phyloP scores from a whole-genome alignment of 257 asterid genomes.

The Fraxinus anomala region DNA sequence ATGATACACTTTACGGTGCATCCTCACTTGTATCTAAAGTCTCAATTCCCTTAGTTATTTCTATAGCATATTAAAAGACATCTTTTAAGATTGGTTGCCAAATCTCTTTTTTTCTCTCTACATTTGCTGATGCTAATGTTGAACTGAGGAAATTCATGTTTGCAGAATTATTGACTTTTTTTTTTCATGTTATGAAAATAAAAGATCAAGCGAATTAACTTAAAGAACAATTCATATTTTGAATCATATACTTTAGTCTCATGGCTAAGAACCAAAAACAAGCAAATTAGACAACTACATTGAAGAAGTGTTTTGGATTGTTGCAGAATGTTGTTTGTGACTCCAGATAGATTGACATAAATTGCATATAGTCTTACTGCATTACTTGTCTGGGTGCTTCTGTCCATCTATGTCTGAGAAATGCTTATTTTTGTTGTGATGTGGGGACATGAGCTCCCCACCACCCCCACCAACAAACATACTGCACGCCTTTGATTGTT shows the following conservation, averaged over 20 bases:
- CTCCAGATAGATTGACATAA: neutral
- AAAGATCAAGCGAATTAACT: neutral
- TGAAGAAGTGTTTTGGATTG: neutral
- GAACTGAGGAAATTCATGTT: neutral
- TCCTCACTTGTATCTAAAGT: neutral
- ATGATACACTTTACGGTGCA: neutral
- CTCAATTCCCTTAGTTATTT: neutral
- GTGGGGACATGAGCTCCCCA: neutral
- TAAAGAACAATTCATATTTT: neutral
- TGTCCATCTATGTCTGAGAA: slow-evolving; percentile 13
- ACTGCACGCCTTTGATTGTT: neutral
- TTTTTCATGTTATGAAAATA: neutral
- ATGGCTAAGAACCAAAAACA: neutral
- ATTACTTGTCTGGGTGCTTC: slow-evolving; percentile 7
- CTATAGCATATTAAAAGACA: neutral
- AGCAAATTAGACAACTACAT: neutral
- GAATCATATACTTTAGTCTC: neutral
- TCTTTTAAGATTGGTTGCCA: neutral
- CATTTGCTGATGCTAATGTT: neutral
- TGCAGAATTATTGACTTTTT: neutral
- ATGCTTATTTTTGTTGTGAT: slow-evolving; percentile 15
- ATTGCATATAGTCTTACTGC: slow-evolving; percentile 2
- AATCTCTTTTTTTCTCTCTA: neutral
- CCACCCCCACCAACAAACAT: neutral
- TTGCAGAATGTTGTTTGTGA: neutral